phyloP scores from a whole-genome alignment of 257 asterid genomes.

The Sherardia arvensis region DNA sequence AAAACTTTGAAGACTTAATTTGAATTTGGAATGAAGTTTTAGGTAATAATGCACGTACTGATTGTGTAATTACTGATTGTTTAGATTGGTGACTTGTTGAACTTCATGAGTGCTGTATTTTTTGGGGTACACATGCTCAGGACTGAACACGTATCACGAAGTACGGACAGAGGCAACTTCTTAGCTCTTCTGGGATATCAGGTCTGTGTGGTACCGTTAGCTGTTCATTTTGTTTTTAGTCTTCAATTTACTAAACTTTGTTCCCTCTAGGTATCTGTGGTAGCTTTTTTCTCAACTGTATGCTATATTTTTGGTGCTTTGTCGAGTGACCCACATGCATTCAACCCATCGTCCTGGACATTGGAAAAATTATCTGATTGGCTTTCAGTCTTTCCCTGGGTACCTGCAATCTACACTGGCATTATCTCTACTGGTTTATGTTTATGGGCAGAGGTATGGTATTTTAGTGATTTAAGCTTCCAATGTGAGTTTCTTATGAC shows the following conservation, averaged over 20 bases:
- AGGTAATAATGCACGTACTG: not conserved
- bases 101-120: slow-evolving; percentile 60
- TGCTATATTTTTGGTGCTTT: slow-evolving; percentile 47
- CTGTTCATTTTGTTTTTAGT: not conserved
- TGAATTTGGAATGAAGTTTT: not conserved
- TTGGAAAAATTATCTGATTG: slow-evolving; percentile 25
- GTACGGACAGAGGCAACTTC: slow-evolving; percentile 39
- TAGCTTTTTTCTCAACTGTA: slow-evolving; percentile 51
- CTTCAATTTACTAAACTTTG: slow-evolving; percentile 10
- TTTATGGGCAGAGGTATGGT: slow-evolving; percentile 65
- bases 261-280: slow-evolving; percentile 41
- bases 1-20: not conserved
- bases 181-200: slow-evolving; percentile 72
- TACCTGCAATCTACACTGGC: slow-evolving; percentile 78
- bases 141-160: slow-evolving; percentile 68
- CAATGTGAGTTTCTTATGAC: not conserved
- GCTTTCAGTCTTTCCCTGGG: slow-evolving; percentile 58
- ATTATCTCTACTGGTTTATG: slow-evolving; percentile 65
- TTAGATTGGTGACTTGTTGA: slow-evolving; percentile 74
- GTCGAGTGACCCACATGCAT: slow-evolving; percentile 28
- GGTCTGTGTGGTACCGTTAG: too few species aligned
- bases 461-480: not conserved
- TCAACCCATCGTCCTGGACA: slow-evolving; percentile 45
- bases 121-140: slow-evolving; percentile 81
- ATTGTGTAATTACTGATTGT: slow-evolving; percentile 8